Evolutionary conservation across 2,329 filamentous ascomycete genomes (phyloP), one percentile per base, ranked within the genome.

Genomic region (Aspergillus hortae): DNA sequence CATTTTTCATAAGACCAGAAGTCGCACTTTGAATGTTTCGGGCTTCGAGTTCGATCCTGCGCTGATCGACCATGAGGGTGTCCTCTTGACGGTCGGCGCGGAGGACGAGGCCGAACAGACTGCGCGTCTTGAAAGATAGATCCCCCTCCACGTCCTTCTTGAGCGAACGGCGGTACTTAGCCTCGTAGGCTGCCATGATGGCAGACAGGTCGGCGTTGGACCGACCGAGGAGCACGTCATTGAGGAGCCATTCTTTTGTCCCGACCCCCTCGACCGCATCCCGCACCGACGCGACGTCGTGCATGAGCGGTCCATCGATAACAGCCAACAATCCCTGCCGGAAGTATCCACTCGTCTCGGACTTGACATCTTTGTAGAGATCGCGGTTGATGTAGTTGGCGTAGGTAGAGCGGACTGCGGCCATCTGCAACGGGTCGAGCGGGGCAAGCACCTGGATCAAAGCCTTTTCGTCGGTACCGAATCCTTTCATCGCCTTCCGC

Each of bases 401-500:
- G 74, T 88, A 97, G 2, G 87, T 80, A 6, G 79, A 69, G 51
- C 85, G 83, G 47, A 95, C 77, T 7, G 82, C 77, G 44, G 86
- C 82, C 56, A 94, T 80, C 67, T 95, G 89, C 4, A 91, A 76
- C 1, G 92, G 88, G 57, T 95, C 89, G 56, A 91, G 86, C 59
- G 79, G 82, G 2, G 87, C 75, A 7, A 97, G 76, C 3, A 86
- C 75, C 2, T 77, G 75, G 57, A 95, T 92, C 14, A 97, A 75
- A 0, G 81, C 71, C 63, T 85, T 87, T 69, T 96, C 92, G 63
- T 97, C 85, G 0, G 92, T 96, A 32, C 92, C 92, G 56, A 96
- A 89, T 0, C 91, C 91, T 71, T 95, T 96, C 90, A 96, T 96
- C 2, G 92, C 90, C 60, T 81, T 81, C 48, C 90, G 84, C 19